phyloP scores from a whole-genome alignment of 495 filamentous ascomycete genomes.

The Endocarpon pusillum region DNA sequence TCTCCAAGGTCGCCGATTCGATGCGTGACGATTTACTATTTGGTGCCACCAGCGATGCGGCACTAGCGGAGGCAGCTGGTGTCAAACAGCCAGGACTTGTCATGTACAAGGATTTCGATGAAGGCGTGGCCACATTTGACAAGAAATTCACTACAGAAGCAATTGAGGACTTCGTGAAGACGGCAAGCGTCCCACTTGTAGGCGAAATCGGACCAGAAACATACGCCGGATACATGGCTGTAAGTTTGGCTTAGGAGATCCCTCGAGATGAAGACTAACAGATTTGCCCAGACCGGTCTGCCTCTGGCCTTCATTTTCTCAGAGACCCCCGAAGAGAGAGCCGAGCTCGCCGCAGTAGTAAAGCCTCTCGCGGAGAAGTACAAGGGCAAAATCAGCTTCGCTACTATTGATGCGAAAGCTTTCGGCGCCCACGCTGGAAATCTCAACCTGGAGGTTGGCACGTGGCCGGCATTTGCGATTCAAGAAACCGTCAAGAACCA shows the following conservation, averaged over 20 bases:
- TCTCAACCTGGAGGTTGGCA: constrained; percentile 88
- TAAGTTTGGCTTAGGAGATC: constrained; percentile 19
- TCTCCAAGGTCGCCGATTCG: constrained; percentile 60
- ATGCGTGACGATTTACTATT: constrained; percentile 87
- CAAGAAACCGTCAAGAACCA: constrained; percentile 90
- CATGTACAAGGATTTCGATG: constrained; percentile 95
- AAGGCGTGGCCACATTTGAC: constrained; percentile 74
- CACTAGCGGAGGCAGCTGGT: constrained; percentile 74
- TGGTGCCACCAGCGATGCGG: constrained; percentile 64
- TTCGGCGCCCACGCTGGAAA: constrained; percentile 94
- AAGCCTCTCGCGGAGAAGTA: constrained; percentile 36
- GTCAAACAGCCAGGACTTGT: constrained; percentile 75
- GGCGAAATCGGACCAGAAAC: constrained; percentile 97
- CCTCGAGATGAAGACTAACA: background rate
- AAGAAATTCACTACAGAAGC: constrained; percentile 61
- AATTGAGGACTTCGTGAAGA: constrained; percentile 70
- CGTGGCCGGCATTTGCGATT: constrained; percentile 95
- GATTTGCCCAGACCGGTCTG: constrained; percentile 46
- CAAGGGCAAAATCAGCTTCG: constrained; percentile 84
- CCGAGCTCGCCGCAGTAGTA: constrained; percentile 47
- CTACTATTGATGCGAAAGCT: constrained; percentile 88
- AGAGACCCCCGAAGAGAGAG: constrained; percentile 79
- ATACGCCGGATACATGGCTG: constrained; percentile 89
- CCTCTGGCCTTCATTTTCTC: constrained; percentile 97
- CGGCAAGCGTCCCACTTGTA: constrained; percentile 73